Conservation (phyloP, 495 filamentous ascomycete species). For the Chaetomium cochliodes region DNA sequence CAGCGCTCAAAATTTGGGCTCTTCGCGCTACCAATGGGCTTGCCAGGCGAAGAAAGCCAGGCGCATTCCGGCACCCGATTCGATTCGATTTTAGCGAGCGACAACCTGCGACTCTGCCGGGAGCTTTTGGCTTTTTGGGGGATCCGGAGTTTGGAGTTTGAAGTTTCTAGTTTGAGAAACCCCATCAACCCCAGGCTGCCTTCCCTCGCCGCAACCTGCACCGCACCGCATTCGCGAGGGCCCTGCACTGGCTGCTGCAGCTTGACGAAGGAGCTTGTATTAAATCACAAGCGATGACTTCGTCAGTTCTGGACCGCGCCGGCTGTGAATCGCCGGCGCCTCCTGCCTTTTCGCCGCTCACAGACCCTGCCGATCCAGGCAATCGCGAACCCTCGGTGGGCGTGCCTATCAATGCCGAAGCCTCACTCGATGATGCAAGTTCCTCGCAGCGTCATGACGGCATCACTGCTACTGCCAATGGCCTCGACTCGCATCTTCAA, state of each 20-base stretch:
- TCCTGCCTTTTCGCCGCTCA: slow-evolving; percentile 38
- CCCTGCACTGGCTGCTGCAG: slow-evolving; percentile 21
- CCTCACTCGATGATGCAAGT: not conserved
- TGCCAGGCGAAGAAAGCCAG: slow-evolving; percentile 9
- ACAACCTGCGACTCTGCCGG: not conserved
- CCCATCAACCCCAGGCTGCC: not conserved
- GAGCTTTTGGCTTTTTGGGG: no score
- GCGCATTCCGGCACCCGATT: slow-evolving; percentile 27
- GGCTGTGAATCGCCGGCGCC: slow-evolving; percentile 35
- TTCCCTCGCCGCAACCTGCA: slow-evolving; percentile 12
- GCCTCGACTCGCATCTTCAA: not conserved
- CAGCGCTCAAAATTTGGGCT: slow-evolving; percentile 22
- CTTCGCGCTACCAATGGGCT: slow-evolving; percentile 15
- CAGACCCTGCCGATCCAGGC: slow-evolving; percentile 32
- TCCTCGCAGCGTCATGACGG: not conserved
- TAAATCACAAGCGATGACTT: slow-evolving; percentile 39
- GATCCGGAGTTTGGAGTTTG: no score
- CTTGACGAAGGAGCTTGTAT: slow-evolving; percentile 41
- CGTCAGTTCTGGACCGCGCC: slow-evolving; percentile 32
- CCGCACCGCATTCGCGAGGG: slow-evolving; percentile 13
- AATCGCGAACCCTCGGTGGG: slow-evolving; percentile 32
- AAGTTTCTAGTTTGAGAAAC: no score
- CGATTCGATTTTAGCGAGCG: slow-evolving; percentile 16
- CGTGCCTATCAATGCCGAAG: not conserved
- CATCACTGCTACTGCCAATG: not conserved